These are phyloP conservation scores for Mycena rosella DNA, from an alignment of 768 basidiomycete genomes.

Conservation along the genomic window DNA sequence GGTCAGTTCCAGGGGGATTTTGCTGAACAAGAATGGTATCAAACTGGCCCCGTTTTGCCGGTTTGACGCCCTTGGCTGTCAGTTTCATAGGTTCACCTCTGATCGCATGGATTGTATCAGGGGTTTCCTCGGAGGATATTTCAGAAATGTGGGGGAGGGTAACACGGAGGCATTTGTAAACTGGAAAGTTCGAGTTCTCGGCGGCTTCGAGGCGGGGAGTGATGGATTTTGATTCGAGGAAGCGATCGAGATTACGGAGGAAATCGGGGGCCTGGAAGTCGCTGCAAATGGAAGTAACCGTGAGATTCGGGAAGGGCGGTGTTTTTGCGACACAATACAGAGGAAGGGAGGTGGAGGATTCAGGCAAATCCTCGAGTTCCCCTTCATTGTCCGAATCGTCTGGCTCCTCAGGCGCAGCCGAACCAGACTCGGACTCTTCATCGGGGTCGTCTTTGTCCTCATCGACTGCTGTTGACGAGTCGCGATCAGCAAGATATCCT, in stretches of 20 bases:
- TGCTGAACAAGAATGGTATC: constrained; percentile 41
- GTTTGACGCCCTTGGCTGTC: constrained; percentile 33
- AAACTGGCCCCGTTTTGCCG: constrained; percentile 33
- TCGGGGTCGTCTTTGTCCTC: neutral
- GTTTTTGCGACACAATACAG: constrained; percentile 34
- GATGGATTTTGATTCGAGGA: constrained; percentile 12
- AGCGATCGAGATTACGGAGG: constrained; percentile 10
- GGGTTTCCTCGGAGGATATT: constrained; percentile 1
- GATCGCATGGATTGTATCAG: constrained; percentile 37
- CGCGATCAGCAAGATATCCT: neutral
- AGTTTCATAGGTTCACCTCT: constrained; percentile 1
- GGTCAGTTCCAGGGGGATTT: neutral
- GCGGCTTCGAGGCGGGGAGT: neutral
- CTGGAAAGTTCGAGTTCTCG: constrained; percentile 25
- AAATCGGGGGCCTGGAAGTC: constrained; percentile 32
- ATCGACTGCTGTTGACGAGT: neutral
- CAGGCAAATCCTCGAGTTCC: neutral
- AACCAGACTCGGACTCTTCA: too few relatives aligned
- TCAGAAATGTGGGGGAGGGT: constrained; percentile 37
- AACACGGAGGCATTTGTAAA: constrained; percentile 39
- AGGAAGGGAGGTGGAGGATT: neutral
- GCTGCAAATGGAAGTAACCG: neutral
- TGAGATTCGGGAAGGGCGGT: constrained; percentile 16
- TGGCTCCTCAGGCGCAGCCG: neutral
- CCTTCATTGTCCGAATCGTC: constrained; percentile 7